phyloP scores from a whole-genome alignment of 2,329 filamentous ascomycete genomes.

The Cladosporium sp. region DNA sequence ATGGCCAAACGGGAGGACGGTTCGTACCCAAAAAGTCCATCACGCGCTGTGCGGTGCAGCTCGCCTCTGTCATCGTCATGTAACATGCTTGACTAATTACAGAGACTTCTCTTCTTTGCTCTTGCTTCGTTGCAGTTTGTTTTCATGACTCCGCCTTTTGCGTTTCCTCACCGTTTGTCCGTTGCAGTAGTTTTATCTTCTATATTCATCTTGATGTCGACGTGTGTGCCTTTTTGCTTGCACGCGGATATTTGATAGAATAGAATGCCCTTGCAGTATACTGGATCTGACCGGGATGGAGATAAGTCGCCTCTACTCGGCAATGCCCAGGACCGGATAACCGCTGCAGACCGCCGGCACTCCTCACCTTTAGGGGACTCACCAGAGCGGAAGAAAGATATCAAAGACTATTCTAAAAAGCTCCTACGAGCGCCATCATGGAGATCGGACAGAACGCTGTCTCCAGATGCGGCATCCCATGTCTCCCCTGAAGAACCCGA shows the following conservation, averaged over 20 bases:
- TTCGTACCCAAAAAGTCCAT: neutral
- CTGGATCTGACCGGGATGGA: neutral
- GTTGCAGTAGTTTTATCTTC: neutral
- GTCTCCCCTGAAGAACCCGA: slow-evolving; percentile 31
- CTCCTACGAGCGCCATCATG: slow-evolving; percentile 20
- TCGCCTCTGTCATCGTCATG: neutral
- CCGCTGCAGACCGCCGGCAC: neutral
- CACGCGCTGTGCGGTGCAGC: neutral
- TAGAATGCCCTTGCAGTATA: neutral
- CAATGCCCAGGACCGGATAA: neutral
- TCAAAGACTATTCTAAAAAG: neutral
- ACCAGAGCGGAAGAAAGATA: neutral
- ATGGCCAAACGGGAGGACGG: neutral
- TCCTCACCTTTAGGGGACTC: neutral
- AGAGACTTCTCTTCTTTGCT: neutral
- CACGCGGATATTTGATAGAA: neutral
- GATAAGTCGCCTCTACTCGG: neutral
- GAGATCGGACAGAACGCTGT: slow-evolving; percentile 33
- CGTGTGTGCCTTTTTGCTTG: neutral
- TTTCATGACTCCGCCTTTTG: neutral
- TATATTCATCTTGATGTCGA: neutral
- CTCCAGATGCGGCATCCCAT: slow-evolving; percentile 41
- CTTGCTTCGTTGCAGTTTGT: neutral
- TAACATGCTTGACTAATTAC: neutral
- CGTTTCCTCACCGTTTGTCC: neutral